Evolutionary conservation across 192 early-diverging fungal genomes (phyloP), one percentile per base, ranked within the genome.

Genomic region (Backusella psychrophila): DNA sequence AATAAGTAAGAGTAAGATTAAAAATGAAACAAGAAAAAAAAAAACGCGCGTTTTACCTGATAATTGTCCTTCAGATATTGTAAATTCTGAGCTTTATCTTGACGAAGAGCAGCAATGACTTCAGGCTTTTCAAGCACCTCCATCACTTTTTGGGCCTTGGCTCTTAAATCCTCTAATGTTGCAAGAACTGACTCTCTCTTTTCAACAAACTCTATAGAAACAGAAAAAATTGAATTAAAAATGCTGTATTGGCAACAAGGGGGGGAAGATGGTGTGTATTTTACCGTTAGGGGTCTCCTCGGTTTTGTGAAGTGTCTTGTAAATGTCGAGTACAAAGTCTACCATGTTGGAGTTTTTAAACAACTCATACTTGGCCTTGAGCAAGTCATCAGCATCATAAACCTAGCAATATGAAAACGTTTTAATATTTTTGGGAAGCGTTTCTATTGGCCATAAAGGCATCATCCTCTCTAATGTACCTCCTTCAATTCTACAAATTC

Each of bases 11-110:
- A 26, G 52, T 15, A 23, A 12, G 11, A 73, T 29, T 33, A 65
- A 42, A 23, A 70, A 36, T 33, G 17, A 66, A 41, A 44, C 68
- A 70, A 44, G 17, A 66, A 41, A 44, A 77, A 26, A 67, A 49
- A 49, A 49, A 49, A 36, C 7, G 19, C 31, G 33, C 12, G 29
- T 75, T 23, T 76, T 84, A 94, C 93, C 36, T 86, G 89, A 80
- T 94, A 96, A 81, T 92, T 95, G 42, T 96, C 93, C 78, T 90
- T 89, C 75, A 98, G 84, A 53, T 95, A 94, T 83, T 93, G 88
- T 77, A 96, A 88, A 86, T 97, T 96, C 78, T 95, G 94, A 65
- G 92, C 83, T 87, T 98, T 98, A 85, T 97, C 97, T 85, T 96
- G 93, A 75, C 95, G 95, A 81, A 97, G 88, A 76, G 93, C 88